A percentile compares a stretch with the other conserved stretches of the same genome.
Conservation (phyloP, 192 early-diverging fungal genomes). For the Coemansia sp. region DNA sequence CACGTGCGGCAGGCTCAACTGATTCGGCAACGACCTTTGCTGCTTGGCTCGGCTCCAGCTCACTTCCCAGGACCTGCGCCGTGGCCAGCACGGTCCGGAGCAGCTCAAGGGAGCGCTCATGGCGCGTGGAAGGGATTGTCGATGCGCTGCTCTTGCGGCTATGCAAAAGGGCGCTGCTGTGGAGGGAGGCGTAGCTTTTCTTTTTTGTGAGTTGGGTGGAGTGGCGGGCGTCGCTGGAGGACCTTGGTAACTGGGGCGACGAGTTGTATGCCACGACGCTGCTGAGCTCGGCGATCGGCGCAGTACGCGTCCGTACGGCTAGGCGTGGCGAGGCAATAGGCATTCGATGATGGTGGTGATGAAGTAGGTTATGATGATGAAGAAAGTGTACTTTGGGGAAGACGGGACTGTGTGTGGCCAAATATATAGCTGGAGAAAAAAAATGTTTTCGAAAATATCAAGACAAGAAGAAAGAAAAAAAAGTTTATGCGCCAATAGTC, state of each 20-base stretch:
- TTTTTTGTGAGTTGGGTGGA: background rate
- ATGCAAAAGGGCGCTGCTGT: slow-evolving; percentile 7
- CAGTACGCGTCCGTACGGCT: slow-evolving; percentile 20
- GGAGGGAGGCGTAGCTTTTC: background rate
- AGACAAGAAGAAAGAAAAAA: slow-evolving; percentile 3
- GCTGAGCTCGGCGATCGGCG: slow-evolving; percentile 35
- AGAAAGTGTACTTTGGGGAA: background rate
- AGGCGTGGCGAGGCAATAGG: slow-evolving; percentile 9
- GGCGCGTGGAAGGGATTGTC: background rate
- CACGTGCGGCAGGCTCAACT: slow-evolving; percentile 7
- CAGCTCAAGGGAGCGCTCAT: slow-evolving; percentile 36
- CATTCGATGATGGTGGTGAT: background rate
- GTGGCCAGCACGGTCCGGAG: slow-evolving; percentile 29
- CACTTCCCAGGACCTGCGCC: background rate
- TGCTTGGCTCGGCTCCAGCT: background rate
- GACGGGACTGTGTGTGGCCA: background rate
- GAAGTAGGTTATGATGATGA: background rate
- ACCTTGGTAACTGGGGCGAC: slow-evolving; percentile 11
- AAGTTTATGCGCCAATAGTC: slow-evolving; percentile 1
- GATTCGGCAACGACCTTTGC: slow-evolving; percentile 2
- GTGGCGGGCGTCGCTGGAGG: background rate
- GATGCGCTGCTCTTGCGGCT: slow-evolving; percentile 5
- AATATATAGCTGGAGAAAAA: slow-evolving; percentile 3
- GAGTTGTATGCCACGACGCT: slow-evolving; percentile 33
- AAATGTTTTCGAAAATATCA: background rate